Conservation (phyloP, 2,329 filamentous ascomycete species). For the Pseudogymnoascus sp. region DNA sequence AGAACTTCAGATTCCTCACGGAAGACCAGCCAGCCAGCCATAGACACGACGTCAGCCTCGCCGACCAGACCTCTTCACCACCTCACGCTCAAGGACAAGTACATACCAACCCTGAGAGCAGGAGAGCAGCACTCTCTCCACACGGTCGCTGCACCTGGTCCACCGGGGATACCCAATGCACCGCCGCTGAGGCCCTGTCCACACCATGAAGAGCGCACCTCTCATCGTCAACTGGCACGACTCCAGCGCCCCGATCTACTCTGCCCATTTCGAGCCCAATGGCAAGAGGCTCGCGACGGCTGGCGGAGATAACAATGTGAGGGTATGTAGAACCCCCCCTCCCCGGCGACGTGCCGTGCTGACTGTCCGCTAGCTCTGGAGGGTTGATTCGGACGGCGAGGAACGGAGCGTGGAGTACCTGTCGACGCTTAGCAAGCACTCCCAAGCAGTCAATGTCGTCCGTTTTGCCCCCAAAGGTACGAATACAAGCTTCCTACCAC, state of each 20-base stretch:
- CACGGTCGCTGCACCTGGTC: background rate
- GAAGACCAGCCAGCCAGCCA: background rate
- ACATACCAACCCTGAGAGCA: background rate
- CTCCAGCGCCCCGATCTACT: conserved; percentile 94
- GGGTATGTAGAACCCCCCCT: conserved; percentile 48
- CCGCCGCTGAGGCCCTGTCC: background rate
- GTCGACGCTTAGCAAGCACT: conserved; percentile 86
- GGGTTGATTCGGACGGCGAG: conserved; percentile 74
- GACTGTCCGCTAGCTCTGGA: conserved; percentile 65
- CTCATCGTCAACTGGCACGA: conserved; percentile 99
- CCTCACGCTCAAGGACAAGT: background rate
- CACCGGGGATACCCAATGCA: background rate
- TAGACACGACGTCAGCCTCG: background rate
- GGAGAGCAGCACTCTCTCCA: background rate
- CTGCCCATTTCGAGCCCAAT: conserved; percentile 88
- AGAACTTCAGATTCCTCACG: background rate
- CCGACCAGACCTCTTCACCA: background rate
- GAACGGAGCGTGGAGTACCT: conserved; percentile 87
- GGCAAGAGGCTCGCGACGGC: conserved; percentile 89
- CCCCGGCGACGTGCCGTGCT: conserved; percentile 30
- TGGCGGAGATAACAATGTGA: conserved; percentile 93
- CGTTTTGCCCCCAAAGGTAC: conserved; percentile 89
- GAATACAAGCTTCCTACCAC: conserved; percentile 17
- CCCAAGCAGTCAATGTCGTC: conserved; percentile 96
- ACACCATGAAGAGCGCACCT: conserved; percentile 85